A percentile compares a stretch with the other conserved stretches of the same genome.
Conservation (phyloP, 257 asterid genomes). For the Knoxia roxburghii region DNA sequence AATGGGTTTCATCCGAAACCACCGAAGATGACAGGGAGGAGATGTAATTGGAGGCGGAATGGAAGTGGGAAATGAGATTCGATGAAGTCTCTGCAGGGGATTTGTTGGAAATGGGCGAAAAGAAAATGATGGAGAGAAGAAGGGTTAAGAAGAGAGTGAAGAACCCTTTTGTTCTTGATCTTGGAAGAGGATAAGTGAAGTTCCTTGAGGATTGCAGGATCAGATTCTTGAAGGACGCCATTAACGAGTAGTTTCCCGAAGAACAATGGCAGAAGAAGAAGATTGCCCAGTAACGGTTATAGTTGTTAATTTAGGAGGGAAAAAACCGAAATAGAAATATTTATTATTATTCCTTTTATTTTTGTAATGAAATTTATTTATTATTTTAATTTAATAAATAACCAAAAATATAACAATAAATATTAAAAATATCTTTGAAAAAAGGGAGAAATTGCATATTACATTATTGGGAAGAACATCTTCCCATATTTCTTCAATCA, state of each 20-base stretch:
- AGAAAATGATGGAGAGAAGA: constrained; percentile 27
- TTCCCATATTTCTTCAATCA: background rate
- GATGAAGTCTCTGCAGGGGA: constrained; percentile 26
- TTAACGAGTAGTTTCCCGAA: constrained; percentile 11
- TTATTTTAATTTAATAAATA: too few species aligned
- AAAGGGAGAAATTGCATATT: too few species aligned
- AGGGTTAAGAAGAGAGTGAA: constrained; percentile 28
- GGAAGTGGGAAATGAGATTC: constrained; percentile 17
- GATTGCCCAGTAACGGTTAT: constrained; percentile 17
- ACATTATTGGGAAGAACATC: too few species aligned
- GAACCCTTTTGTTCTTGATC: constrained; percentile 27
- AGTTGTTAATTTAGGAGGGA: background rate
- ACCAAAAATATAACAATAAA: too few species aligned
- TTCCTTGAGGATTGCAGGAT: constrained; percentile 26
- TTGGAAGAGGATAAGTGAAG: constrained; percentile 14
- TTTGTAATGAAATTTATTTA: too few species aligned
- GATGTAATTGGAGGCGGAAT: constrained; percentile 19
- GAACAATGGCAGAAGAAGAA: background rate
- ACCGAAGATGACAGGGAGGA: constrained; percentile 19
- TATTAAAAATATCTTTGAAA: too few species aligned
- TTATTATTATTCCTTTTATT: too few species aligned
- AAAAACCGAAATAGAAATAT: too few species aligned
- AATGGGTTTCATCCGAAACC: constrained; percentile 14
- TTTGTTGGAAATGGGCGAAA: constrained; percentile 19
- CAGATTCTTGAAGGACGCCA: constrained; percentile 35